Percentiles rank a stretch among this genome's conserved stretches.
Evolutionary conservation across 257 asterid genomes (phyloP).

Genomic region (Solanum raphanifolium): DNA sequence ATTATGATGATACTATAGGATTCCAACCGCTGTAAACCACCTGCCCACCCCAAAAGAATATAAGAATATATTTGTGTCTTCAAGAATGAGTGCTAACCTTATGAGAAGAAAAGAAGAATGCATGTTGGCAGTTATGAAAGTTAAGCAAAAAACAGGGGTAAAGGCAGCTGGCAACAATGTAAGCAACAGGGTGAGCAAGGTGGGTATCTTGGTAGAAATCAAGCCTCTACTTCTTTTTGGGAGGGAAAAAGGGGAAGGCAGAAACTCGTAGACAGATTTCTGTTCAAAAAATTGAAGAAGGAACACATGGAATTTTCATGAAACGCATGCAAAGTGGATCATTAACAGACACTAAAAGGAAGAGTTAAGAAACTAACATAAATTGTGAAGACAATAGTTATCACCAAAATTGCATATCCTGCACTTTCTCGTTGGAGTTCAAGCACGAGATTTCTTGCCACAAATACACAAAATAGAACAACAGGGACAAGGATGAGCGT

Average conservation of each 20-base stretch:
- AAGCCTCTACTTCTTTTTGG: background rate
- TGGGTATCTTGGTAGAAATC: background rate
- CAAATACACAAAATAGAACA: conserved; percentile 43
- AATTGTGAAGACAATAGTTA: conserved; percentile 33
- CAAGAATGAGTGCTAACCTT: background rate
- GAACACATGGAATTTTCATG: background rate
- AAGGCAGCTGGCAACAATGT: background rate
- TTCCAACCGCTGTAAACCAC: background rate
- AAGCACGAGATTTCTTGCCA: conserved; percentile 35
- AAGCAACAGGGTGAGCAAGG: background rate
- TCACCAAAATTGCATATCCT: conserved; percentile 29
- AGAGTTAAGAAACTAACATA: conserved; percentile 34
- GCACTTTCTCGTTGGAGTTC: conserved; percentile 18
- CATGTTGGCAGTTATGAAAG: background rate
- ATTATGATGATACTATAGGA: background rate
- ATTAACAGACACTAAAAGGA: background rate
- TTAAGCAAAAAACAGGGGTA: background rate
- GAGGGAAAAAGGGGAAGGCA: background rate
- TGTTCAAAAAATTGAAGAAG: background rate
- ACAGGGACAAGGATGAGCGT: conserved; percentile 52
- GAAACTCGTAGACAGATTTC: background rate
- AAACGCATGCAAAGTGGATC: background rate
- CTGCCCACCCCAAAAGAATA: background rate
- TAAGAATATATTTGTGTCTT: background rate
- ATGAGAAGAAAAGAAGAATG: background rate